Conservation (phyloP, 805 yeast species). For the Wickerhamomyces xylosicus region DNA sequence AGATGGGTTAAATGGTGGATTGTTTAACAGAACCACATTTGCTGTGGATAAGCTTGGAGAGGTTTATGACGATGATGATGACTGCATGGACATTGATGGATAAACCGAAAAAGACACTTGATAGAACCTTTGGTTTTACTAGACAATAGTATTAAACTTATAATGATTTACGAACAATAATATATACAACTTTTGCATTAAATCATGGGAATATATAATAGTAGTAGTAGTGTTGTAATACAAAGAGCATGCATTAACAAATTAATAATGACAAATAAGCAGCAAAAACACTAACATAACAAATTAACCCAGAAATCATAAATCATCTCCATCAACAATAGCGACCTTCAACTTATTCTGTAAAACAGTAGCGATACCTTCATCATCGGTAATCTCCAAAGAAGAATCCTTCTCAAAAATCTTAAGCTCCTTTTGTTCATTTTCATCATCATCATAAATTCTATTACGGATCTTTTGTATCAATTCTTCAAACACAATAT, state of each 20-base stretch:
- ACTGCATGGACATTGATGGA: conserved; percentile 15
- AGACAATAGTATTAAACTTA: too few relatives aligned
- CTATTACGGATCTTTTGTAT: conserved; percentile 42
- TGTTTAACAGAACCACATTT: not conserved
- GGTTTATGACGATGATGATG: conserved; percentile 7
- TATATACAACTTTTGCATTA: too few relatives aligned
- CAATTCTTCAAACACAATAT: conserved; percentile 37
- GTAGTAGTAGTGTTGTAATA: not conserved
- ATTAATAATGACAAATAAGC: not conserved
- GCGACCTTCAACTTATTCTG: conserved; percentile 26
- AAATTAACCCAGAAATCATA: not conserved
- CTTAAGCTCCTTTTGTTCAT: conserved; percentile 21
- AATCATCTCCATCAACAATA: conserved; percentile 22
- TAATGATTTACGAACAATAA: too few relatives aligned
- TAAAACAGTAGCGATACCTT: conserved; percentile 23
- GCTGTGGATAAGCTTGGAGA: conserved; percentile 1
- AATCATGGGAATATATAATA: not conserved
- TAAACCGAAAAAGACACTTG: too few relatives aligned
- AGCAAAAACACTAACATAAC: not conserved
- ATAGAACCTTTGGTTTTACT: too few relatives aligned
- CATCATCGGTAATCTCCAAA: conserved; percentile 23
- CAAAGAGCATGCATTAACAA: not conserved
- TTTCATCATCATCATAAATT: conserved; percentile 26
- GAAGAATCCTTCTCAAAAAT: conserved; percentile 24
- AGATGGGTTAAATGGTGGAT: conserved; percentile 2